Evolutionary conservation across 2,329 filamentous ascomycete species (phyloP).

Genomic region (Beauveria sp.): DNA sequence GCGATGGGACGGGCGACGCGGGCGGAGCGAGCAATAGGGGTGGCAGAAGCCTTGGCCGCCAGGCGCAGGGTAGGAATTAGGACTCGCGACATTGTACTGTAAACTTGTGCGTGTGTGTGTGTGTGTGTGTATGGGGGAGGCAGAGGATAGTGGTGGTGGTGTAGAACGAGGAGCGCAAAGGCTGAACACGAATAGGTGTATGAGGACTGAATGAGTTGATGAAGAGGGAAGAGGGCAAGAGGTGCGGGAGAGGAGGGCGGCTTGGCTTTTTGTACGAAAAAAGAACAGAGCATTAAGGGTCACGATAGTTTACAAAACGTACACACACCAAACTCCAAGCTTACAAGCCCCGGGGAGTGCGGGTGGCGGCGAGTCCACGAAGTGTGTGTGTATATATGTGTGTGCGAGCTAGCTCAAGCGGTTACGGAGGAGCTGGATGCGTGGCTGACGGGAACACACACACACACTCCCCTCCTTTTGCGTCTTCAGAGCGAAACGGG

Average conservation of each 20-base stretch:
- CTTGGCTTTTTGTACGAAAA: conserved; percentile 1
- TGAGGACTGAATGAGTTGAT: background rate
- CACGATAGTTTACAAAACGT: conserved; percentile 5
- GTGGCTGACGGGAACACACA: background rate
- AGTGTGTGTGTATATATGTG: background rate
- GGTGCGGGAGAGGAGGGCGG: conserved; percentile 2
- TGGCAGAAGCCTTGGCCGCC: conserved; percentile 8
- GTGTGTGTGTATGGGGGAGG: background rate
- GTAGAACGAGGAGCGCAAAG: background rate
- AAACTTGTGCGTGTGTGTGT: background rate
- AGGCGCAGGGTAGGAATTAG: conserved; percentile 17
- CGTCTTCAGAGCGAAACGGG: background rate
- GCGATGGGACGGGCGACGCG: conserved; percentile 6
- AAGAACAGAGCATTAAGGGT: background rate
- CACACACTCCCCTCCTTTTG: background rate
- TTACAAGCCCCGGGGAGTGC: background rate
- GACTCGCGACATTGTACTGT: conserved; percentile 19
- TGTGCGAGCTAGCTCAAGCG: background rate
- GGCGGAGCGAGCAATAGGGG: conserved; percentile 1
- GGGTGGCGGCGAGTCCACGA: background rate
- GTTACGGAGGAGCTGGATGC: conserved; percentile 2
- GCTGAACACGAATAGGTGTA: background rate
- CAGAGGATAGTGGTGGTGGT: background rate
- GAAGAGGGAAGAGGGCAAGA: background rate
- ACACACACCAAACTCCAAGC: background rate